A percentile compares a stretch with the other conserved stretches of the same genome.
These are phyloP conservation scores for Oryza punctata DNA, from an alignment of 176 grass and related monocot genomes.

Conservation along the genomic window DNA sequence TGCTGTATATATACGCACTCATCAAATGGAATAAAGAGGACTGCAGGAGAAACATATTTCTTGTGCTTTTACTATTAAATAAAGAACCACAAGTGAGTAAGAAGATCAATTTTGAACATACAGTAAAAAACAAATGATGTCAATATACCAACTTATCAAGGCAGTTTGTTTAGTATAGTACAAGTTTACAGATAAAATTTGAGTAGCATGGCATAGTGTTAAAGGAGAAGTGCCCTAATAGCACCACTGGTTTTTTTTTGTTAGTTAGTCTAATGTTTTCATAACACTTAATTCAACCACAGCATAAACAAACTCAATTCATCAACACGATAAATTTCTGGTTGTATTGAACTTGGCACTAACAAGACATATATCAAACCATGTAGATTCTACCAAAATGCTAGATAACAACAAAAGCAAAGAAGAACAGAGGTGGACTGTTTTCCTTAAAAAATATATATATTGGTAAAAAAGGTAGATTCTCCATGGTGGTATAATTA, in stretches of 20 bases:
- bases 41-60: constrained; percentile 11
- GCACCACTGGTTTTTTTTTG: not conserved
- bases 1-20: constrained; percentile 25
- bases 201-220: not conserved
- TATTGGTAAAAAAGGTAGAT: not conserved
- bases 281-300: not conserved
- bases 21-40: constrained; percentile 47
- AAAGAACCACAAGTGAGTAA: constrained; percentile 3
- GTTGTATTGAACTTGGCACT: not conserved
- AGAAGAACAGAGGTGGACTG: not conserved
- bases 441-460: not conserved
- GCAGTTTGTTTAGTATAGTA: not conserved
- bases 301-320: not conserved
- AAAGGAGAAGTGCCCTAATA: not conserved
- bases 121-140: not conserved
- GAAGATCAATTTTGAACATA: constrained; percentile 34
- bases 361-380: not conserved
- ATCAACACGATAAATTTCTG: not conserved
- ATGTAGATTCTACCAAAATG: not conserved
- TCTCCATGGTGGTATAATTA: not conserved
- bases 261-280: not conserved
- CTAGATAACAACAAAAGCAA: not conserved
- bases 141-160: not conserved
- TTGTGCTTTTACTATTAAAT: constrained; percentile 9
- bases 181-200: not conserved